These are phyloP conservation scores for Cryptococcus jaspeensis DNA, from an alignment of 1,284 basidiomycete genomes.

Conservation along the genomic window DNA sequence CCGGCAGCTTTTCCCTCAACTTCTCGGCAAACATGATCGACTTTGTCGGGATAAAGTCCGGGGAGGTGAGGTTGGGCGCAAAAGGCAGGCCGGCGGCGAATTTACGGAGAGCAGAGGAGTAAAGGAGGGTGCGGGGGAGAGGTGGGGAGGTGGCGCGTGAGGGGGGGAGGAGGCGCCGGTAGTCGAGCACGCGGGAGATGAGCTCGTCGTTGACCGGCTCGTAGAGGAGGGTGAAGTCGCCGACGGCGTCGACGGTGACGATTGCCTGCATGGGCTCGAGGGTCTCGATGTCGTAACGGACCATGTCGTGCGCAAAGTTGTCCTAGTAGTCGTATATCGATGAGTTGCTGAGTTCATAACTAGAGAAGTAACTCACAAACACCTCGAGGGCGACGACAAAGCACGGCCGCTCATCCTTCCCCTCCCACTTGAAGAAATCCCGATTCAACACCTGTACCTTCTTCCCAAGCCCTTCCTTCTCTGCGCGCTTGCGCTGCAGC, in stretches of 20 bases:
- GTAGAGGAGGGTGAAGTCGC: conserved; percentile 85
- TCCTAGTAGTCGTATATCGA: conserved; percentile 59
- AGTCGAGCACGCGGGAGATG: conserved; percentile 60
- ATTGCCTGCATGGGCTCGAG: conserved; percentile 79
- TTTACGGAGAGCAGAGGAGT: conserved; percentile 58
- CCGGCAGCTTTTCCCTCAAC: conserved; percentile 81
- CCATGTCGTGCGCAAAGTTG: conserved; percentile 94
- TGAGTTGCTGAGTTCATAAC: neutral
- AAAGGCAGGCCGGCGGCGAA: conserved; percentile 73
- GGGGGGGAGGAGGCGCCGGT: conserved; percentile 64
- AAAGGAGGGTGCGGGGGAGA: conserved; percentile 30
- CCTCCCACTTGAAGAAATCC: conserved; percentile 85
- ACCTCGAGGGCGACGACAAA: conserved; percentile 95
- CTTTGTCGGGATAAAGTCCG: conserved; percentile 91
- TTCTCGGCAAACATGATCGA: conserved; percentile 81
- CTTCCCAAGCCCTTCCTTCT: conserved; percentile 56
- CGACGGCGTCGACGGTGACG: conserved; percentile 74
- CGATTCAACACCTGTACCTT: conserved; percentile 72
- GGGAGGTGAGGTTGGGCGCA: conserved; percentile 83
- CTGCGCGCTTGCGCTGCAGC: conserved; percentile 66
- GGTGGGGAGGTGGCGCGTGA: conserved; percentile 49
- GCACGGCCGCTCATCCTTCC: conserved; percentile 67
- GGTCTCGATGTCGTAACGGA: conserved; percentile 80
- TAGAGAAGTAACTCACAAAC: conserved; percentile 61
- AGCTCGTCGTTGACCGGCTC: conserved; percentile 81